These are phyloP conservation scores for Penicillium digitatum DNA, from an alignment of 2,329 filamentous ascomycete species.

Conservation along the genomic window DNA sequence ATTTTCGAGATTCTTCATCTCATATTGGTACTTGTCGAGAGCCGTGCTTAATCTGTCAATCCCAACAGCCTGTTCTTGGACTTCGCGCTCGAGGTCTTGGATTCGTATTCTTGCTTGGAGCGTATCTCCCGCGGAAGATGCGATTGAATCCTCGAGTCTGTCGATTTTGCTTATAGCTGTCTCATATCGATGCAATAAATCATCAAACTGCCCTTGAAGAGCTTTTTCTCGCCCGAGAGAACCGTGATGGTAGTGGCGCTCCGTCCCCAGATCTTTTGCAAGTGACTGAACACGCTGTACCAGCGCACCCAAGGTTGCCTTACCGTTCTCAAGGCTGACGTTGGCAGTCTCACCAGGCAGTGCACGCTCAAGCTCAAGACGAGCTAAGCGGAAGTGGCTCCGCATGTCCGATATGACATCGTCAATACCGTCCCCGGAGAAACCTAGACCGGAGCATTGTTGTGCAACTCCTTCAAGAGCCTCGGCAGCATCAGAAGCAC, in stretches of 20 bases:
- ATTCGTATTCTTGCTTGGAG: conserved; percentile 43
- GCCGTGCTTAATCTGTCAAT: conserved; percentile 43
- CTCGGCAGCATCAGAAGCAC: conserved; percentile 38
- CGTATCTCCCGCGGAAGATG: conserved; percentile 45
- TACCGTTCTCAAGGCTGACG: conserved; percentile 37
- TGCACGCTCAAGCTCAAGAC: conserved; percentile 43
- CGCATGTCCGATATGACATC: conserved; percentile 39
- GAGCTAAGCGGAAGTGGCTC: conserved; percentile 40
- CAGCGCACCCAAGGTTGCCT: conserved; percentile 40
- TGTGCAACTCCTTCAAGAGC: conserved; percentile 35
- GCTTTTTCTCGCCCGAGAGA: conserved; percentile 39
- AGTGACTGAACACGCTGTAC: conserved; percentile 38
- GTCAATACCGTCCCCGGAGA: conserved; percentile 29
- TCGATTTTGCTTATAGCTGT: conserved; percentile 35
- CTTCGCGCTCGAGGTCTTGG: conserved; percentile 42
- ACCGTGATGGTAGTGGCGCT: conserved; percentile 32
- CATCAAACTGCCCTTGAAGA: conserved; percentile 45
- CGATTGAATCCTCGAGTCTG: conserved; percentile 39
- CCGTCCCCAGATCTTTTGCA: conserved; percentile 32
- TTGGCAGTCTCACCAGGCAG: conserved; percentile 44
- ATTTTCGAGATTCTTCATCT: conserved; percentile 42
- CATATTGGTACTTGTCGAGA: conserved; percentile 43
- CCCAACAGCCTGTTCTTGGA: conserved; percentile 40
- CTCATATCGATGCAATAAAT: conserved; percentile 38
- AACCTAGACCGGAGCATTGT: conserved; percentile 41